phyloP scores from a whole-genome alignment of 768 basidiomycete genomes.

The Hortiboletus campestris region DNA sequence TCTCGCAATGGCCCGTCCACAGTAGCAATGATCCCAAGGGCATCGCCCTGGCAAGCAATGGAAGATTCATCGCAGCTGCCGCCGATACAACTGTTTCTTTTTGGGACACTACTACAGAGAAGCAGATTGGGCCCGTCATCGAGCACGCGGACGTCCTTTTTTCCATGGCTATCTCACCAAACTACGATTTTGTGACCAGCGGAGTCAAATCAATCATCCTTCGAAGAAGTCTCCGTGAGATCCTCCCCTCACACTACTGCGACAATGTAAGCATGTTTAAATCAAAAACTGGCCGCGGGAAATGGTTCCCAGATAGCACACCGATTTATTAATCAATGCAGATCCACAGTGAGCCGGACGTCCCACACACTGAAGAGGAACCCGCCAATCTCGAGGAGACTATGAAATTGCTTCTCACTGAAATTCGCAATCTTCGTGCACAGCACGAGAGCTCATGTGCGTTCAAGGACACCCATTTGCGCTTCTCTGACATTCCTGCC shows the following conservation, averaged over 20 bases:
- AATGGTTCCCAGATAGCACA: too few relatives aligned
- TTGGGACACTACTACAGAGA: constrained; percentile 11
- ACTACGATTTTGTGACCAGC: constrained; percentile 1
- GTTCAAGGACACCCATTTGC: not conserved
- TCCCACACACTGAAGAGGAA: not conserved
- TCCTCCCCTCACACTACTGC: constrained; percentile 1
- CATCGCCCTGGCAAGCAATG: constrained; percentile 6
- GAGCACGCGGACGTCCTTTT: not conserved
- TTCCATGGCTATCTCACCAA: constrained; percentile 5
- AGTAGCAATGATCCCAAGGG: not conserved
- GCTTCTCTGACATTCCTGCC: not conserved
- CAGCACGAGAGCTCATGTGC: constrained; percentile 3
- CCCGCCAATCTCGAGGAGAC: not conserved
- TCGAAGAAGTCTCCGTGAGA: constrained; percentile 1
- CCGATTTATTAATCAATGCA: not conserved
- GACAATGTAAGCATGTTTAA: not conserved
- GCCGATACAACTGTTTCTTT: constrained; percentile 5
- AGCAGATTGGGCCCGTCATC: constrained; percentile 8
- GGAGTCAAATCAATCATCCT: not conserved
- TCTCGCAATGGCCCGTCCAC: constrained; percentile 5
- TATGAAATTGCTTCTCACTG: not conserved
- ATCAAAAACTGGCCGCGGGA: not conserved
- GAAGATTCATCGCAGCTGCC: constrained; percentile 1
- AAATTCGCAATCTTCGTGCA: constrained; percentile 2
- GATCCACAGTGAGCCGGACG: not conserved